Evolutionary conservation across 345 rosid species (phyloP).

Genomic region (Boechera retrofracta): DNA sequence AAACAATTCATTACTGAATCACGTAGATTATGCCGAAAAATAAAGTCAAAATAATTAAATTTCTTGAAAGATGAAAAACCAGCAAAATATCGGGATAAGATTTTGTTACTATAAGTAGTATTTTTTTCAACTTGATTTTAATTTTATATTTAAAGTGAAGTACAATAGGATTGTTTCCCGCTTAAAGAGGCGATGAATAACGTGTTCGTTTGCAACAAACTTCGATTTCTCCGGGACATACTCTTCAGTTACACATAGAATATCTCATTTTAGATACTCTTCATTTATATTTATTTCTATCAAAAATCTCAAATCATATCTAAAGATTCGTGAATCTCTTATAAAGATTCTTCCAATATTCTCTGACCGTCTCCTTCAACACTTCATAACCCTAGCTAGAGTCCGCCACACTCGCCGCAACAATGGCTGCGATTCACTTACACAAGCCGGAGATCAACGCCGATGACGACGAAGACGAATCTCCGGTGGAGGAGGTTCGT

Average conservation of each 20-base stretch:
- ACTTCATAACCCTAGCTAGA: conserved; percentile 23
- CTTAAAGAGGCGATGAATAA: conserved; percentile 13
- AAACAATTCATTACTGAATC: not conserved
- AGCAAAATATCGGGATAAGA: not conserved
- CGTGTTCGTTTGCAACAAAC: conserved; percentile 22
- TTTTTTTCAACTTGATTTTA: not conserved
- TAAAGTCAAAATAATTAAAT: not conserved
- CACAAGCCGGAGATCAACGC: conserved; percentile 9
- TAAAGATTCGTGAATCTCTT: conserved; percentile 22
- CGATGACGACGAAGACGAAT: conserved; percentile 47
- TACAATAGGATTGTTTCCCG: conserved; percentile 34
- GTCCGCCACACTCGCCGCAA: not conserved
- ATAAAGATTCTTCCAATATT: conserved; percentile 1
- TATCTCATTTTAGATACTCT: conserved; percentile 6
- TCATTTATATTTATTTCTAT: not conserved
- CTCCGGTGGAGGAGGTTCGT: conserved; percentile 66
- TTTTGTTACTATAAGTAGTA: not conserved
- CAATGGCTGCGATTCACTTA: conserved; percentile 39
- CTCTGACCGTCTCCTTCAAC: conserved; percentile 7
- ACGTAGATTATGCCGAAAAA: not conserved
- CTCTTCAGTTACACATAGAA: not conserved
- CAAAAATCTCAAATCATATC: not conserved
- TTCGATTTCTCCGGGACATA: conserved; percentile 13
- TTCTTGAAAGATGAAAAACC: not conserved
- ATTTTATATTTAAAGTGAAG: not conserved